Conservation (phyloP, 164 flowering plant species). For the Pachysandra terminalis region DNA sequence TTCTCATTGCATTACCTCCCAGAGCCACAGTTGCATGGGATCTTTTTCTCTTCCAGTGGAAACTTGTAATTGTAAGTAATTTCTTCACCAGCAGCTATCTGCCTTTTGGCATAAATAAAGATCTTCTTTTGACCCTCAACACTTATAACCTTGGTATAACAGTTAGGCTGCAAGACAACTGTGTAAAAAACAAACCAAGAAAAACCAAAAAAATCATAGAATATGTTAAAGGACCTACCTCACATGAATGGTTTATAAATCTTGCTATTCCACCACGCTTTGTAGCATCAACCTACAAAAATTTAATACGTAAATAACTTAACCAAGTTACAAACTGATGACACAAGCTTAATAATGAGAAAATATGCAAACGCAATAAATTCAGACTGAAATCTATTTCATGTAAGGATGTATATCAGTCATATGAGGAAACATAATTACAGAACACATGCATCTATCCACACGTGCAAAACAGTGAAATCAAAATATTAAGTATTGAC, state of each 20-base stretch:
- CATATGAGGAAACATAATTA: no score
- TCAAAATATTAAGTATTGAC: no score
- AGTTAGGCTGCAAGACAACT: slow-evolving; percentile 73
- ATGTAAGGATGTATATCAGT: no score
- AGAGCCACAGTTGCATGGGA: slow-evolving; percentile 95
- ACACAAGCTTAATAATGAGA: no score
- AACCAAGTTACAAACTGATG: background rate
- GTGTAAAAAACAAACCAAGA: background rate
- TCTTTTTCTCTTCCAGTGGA: slow-evolving; percentile 94
- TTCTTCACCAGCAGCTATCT: slow-evolving; percentile 91
- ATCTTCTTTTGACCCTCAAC: slow-evolving; percentile 95
- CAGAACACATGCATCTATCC: no score
- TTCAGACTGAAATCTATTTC: no score
- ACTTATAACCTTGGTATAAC: slow-evolving; percentile 90
- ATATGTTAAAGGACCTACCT: slow-evolving; percentile 40
- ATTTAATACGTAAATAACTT: background rate
- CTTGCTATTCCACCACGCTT: slow-evolving; percentile 99
- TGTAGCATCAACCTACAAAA: slow-evolving; percentile 91
- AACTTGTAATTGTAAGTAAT: slow-evolving; percentile 96
- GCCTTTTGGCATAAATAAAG: slow-evolving; percentile 91
- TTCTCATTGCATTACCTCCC: slow-evolving; percentile 43
- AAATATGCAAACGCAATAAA: no score
- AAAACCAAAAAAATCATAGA: background rate
- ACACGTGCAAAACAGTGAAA: no score
- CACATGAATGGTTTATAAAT: slow-evolving; percentile 98